These are phyloP conservation scores for Viridothelium virens DNA, from an alignment of 495 filamentous ascomycete genomes.

Conservation along the genomic window DNA sequence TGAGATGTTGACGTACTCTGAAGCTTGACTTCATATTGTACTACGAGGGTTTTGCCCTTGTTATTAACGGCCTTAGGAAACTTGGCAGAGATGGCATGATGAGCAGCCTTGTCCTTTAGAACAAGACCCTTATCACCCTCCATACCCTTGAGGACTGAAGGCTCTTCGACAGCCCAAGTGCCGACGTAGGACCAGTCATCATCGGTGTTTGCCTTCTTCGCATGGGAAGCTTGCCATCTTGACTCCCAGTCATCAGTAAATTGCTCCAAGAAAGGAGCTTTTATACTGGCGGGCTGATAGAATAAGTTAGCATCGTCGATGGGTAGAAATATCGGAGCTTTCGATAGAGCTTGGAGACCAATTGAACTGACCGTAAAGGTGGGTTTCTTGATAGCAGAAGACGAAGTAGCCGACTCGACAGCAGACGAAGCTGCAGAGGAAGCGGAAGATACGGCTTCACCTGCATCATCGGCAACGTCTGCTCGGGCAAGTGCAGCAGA, in stretches of 20 bases:
- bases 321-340: slow-evolving; percentile 24
- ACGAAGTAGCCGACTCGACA: slow-evolving; percentile 46
- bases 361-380: slow-evolving; percentile 75
- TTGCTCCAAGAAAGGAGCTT: slow-evolving; percentile 95
- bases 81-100: slow-evolving; percentile 99
- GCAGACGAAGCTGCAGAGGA: slow-evolving; percentile 28
- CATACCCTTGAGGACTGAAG: slow-evolving; percentile 83
- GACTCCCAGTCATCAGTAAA: slow-evolving; percentile 87
- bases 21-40: slow-evolving; percentile 99
- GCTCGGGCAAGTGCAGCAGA: slow-evolving; percentile 35
- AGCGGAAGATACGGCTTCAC: slow-evolving; percentile 21
- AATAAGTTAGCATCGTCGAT: slow-evolving; percentile 18
- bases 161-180: slow-evolving; percentile 95
- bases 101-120: slow-evolving; percentile 90
- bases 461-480: slow-evolving; percentile 25
- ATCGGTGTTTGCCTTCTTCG: slow-evolving; percentile 87
- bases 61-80: slow-evolving; percentile 95
- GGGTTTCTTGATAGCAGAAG: slow-evolving; percentile 55
- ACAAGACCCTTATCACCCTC: slow-evolving; percentile 95
- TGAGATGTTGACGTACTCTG: slow-evolving; percentile 60
- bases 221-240: slow-evolving; percentile 85
- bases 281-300: slow-evolving; percentile 67
- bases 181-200: slow-evolving; percentile 99
- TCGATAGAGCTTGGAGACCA: slow-evolving; percentile 9
- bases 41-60: slow-evolving; percentile 92